These are phyloP conservation scores for Lophium mytilinum DNA, from an alignment of 495 filamentous ascomycete species.

Conservation along the genomic window DNA sequence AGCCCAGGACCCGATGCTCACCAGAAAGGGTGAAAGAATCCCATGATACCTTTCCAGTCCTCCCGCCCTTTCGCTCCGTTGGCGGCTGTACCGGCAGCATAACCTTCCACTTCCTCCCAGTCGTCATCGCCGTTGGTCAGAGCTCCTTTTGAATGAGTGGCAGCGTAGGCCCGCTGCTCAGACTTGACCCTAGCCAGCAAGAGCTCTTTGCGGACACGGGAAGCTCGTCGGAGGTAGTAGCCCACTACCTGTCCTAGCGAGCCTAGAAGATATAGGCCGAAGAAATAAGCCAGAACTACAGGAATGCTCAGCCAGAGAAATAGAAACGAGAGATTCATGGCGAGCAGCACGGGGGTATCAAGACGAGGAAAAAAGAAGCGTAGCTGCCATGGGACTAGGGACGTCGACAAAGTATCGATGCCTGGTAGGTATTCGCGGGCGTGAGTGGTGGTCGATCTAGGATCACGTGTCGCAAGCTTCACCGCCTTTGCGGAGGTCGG, in stretches of 20 bases:
- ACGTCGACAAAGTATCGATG: not conserved
- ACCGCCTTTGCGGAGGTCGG: not conserved
- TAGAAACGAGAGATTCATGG: slow-evolving; percentile 27
- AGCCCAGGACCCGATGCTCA: slow-evolving; percentile 32
- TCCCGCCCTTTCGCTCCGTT: slow-evolving; percentile 46
- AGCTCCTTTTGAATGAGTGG: slow-evolving; percentile 31
- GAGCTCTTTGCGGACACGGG: slow-evolving; percentile 54
- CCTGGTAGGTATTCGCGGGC: not conserved
- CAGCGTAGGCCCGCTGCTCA: slow-evolving; percentile 49
- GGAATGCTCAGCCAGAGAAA: slow-evolving; percentile 22
- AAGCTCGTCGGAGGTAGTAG: slow-evolving; percentile 58
- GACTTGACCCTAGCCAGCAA: slow-evolving; percentile 50
- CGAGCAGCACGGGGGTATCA: slow-evolving; percentile 1
- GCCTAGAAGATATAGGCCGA: slow-evolving; percentile 26
- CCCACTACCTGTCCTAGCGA: slow-evolving; percentile 46
- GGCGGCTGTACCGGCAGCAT: slow-evolving; percentile 41
- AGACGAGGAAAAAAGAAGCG: not conserved
- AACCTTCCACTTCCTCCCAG: slow-evolving; percentile 66
- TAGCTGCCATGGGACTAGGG: not conserved
- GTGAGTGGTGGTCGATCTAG: not conserved
- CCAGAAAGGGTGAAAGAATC: slow-evolving; percentile 98
- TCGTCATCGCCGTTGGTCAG: slow-evolving; percentile 44
- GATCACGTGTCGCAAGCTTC: not conserved
- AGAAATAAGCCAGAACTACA: slow-evolving; percentile 11
- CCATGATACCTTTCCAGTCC: slow-evolving; percentile 75